Evolutionary conservation across 176 grass and related monocot genomes (phyloP).

Genomic region (Paspalum notatum): DNA sequence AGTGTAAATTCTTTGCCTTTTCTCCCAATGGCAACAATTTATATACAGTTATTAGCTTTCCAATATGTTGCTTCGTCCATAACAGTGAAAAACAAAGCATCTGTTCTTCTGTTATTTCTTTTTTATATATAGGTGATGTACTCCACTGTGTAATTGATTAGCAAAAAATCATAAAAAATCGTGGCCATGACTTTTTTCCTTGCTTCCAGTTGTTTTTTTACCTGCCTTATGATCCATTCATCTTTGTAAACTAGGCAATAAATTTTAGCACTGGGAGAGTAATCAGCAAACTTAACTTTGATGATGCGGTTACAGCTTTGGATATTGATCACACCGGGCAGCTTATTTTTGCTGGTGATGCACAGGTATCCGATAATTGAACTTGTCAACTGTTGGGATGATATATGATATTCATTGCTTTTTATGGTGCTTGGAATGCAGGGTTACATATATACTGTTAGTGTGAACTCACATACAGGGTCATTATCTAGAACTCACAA

Average conservation of each 20-base stretch:
- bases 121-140: neutral
- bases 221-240: slow-evolving; percentile 34
- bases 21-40: neutral
- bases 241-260: slow-evolving; percentile 64
- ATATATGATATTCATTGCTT: slow-evolving; percentile 28
- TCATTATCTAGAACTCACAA: slow-evolving; percentile 82
- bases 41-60: slow-evolving; percentile 2
- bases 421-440: slow-evolving; percentile 46
- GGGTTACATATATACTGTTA: slow-evolving; percentile 84
- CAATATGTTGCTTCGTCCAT: slow-evolving; percentile 17
- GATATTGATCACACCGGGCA: slow-evolving; percentile 96
- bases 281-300: slow-evolving; percentile 88
- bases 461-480: slow-evolving; percentile 85
- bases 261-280: slow-evolving; percentile 98
- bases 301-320: slow-evolving; percentile 88
- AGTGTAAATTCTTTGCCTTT: slow-evolving; percentile 62
- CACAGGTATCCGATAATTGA: slow-evolving; percentile 63
- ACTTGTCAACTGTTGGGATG: slow-evolving; percentile 6
- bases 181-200: neutral
- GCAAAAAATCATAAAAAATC: slow-evolving; percentile 27
- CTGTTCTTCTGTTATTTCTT: slow-evolving; percentile 12
- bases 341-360: slow-evolving; percentile 91
- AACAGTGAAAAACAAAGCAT: slow-evolving; percentile 27
- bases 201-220: slow-evolving; percentile 8
- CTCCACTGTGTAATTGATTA: neutral